Conservation (phyloP, 2,329 filamentous ascomycete genomes). For the Paraphaeosphaeria sporulosa region DNA sequence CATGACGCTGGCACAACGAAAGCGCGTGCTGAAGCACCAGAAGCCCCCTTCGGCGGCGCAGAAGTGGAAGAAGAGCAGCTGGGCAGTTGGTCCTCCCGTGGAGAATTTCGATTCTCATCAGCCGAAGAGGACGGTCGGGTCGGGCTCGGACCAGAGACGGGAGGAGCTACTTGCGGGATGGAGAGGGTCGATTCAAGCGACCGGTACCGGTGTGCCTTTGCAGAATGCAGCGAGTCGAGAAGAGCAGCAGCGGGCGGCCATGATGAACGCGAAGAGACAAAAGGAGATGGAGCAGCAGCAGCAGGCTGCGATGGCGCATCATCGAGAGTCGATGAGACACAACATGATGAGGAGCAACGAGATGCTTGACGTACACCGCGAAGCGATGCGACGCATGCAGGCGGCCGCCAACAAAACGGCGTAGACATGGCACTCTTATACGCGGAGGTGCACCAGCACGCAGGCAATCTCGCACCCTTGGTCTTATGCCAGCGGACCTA, state of each 20-base stretch:
- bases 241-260: constrained; percentile 49
- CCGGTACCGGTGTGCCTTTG: constrained; percentile 30
- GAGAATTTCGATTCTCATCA: constrained; percentile 49
- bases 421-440: constrained; percentile 14
- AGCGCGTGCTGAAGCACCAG: constrained; percentile 47
- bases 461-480: not conserved
- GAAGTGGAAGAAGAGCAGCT: constrained; percentile 40
- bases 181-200: constrained; percentile 43
- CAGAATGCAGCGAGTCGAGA: constrained; percentile 33
- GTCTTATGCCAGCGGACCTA: not conserved
- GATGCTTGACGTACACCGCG: constrained; percentile 77
- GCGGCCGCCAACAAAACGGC: constrained; percentile 57
- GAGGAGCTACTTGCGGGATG: constrained; percentile 46
- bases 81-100: constrained; percentile 30
- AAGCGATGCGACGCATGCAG: constrained; percentile 84
- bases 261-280: constrained; percentile 70
- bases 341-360: constrained; percentile 78
- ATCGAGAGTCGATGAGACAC: constrained; percentile 71
- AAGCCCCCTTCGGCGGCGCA: constrained; percentile 39
- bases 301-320: constrained; percentile 64
- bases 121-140: constrained; percentile 37
- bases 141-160: constrained; percentile 39
- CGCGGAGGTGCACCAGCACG: not conserved
- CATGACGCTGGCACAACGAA: constrained; percentile 73
- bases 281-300: constrained; percentile 67